Evolutionary conservation across 768 basidiomycete species (phyloP), one percentile per base, ranked within the genome.

Genomic region (Macrolepiota albuminosa): DNA sequence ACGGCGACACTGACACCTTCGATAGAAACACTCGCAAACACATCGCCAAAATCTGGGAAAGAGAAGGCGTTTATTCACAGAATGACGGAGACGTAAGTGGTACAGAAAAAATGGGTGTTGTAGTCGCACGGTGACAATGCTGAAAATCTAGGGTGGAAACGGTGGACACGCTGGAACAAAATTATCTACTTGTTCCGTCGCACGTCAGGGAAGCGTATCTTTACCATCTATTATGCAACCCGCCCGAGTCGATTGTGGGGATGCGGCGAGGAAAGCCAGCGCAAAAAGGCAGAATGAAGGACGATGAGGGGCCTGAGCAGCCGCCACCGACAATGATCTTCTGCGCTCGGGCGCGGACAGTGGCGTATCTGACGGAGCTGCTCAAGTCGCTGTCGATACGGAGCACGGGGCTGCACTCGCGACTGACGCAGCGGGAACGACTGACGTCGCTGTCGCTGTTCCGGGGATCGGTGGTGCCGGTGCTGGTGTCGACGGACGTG

Each of bases 311-410:
- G 26, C 78, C 84, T 37, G 78, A 81, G 43, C 88, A 90, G 63
- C 93, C 95, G 2, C 97, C 97, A 18, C 92, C 95, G 1, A 98
- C 95, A 24, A 98, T 99, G 65, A 93, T 99, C 63, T 99, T 98
- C 73, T 95, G 86, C 72, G 83, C 82, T 21, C 88, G 87, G 60
- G 83, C 95, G 40, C 85, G 87, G 57, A 95, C 95, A 0, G 95
- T 89, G 0, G 95, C 95, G 18, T 97, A 96, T 71, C 79, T 99
- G 59, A 90, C 93, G 9, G 71, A 79, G 36, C 72, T 98, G 37
- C 78, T 98, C 60, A 87, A 93, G 66, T 83, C 86, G 18, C 77
- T 95, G 56, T 80, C 79, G 8, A 91, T 99, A 64, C 86, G 94
- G 36, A 89, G 87, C 58, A 92, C 95, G 0, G 86, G 95, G 13